Evolutionary conservation across 768 basidiomycete species (phyloP).

Genomic region (Paxillus involutus): DNA sequence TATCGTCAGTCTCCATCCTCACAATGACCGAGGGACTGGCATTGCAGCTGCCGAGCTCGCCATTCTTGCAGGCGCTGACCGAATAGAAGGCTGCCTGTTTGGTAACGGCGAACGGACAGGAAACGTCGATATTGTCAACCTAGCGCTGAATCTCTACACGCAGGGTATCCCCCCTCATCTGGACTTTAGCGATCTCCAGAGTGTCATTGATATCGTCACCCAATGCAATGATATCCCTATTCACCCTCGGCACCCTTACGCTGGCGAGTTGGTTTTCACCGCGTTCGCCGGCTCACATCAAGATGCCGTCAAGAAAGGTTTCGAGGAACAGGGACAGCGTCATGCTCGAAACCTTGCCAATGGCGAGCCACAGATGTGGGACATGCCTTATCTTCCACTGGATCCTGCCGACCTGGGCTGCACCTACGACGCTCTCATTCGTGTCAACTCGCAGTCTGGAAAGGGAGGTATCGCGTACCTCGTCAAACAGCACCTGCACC

Average conservation of each 20-base stretch:
- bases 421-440: constrained; percentile 97
- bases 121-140: constrained; percentile 96
- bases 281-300: constrained; percentile 99
- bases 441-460: constrained; percentile 98
- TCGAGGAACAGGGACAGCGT: constrained; percentile 73
- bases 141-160: constrained; percentile 94
- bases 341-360: constrained; percentile 60
- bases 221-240: constrained; percentile 96
- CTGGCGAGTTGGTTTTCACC: constrained; percentile 96
- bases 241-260: constrained; percentile 95
- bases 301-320: constrained; percentile 99
- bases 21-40: constrained; percentile 98
- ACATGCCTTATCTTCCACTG: constrained; percentile 96
- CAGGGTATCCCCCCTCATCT: constrained; percentile 89
- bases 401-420: constrained; percentile 96
- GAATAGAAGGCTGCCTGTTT: constrained; percentile 95
- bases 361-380: constrained; percentile 71
- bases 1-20: constrained; percentile 89
- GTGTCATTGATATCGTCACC: constrained; percentile 88
- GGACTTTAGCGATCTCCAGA: constrained; percentile 90
- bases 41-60: constrained; percentile 95
- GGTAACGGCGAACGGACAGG: constrained; percentile 99
- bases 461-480: constrained; percentile 98
- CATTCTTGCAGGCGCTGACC: constrained; percentile 91
- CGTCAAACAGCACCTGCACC: constrained; percentile 85